These are phyloP conservation scores for Claviceps sp. DNA, from an alignment of 2,329 filamentous ascomycete genomes.

Conservation along the genomic window DNA sequence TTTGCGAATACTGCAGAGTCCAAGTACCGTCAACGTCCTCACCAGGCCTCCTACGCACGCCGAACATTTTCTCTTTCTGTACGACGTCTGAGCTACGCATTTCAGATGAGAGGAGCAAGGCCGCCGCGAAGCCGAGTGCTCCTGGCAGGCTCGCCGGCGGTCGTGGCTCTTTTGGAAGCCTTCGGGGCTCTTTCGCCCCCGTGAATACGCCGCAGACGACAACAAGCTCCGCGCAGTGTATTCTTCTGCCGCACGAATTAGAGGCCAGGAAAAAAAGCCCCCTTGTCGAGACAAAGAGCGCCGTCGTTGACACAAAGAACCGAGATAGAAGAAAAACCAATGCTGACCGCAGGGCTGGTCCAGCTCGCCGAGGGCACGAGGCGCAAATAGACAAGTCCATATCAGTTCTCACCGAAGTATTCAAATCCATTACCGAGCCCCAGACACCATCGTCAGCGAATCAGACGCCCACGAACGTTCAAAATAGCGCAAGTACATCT, in stretches of 20 bases:
- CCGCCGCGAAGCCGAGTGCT: slow-evolving; percentile 12
- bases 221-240: slow-evolving; percentile 5
- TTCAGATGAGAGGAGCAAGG: slow-evolving; percentile 8
- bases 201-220: neutral
- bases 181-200: slow-evolving; percentile 11
- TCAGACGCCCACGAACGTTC: slow-evolving; percentile 13
- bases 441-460: slow-evolving; percentile 13
- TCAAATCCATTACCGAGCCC: slow-evolving; percentile 16
- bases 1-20: slow-evolving; percentile 27
- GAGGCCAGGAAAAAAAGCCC: slow-evolving; percentile 13
- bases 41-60: slow-evolving; percentile 1
- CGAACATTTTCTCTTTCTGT: neutral
- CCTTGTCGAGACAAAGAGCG: neutral
- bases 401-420: slow-evolving; percentile 20
- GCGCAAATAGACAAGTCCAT: slow-evolving; percentile 12
- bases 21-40: slow-evolving; percentile 12
- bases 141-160: slow-evolving; percentile 13
- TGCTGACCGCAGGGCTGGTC: neutral
- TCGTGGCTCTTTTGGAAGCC: slow-evolving; percentile 8
- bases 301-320: neutral
- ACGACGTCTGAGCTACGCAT: slow-evolving; percentile 6
- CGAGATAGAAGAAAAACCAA: neutral
- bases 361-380: neutral
- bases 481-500: neutral
- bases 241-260: slow-evolving; percentile 25